Base-by-base conservation (phyloP, 2,329 filamentous ascomycete genomes). In the Alternaria ventricosa region DNA sequence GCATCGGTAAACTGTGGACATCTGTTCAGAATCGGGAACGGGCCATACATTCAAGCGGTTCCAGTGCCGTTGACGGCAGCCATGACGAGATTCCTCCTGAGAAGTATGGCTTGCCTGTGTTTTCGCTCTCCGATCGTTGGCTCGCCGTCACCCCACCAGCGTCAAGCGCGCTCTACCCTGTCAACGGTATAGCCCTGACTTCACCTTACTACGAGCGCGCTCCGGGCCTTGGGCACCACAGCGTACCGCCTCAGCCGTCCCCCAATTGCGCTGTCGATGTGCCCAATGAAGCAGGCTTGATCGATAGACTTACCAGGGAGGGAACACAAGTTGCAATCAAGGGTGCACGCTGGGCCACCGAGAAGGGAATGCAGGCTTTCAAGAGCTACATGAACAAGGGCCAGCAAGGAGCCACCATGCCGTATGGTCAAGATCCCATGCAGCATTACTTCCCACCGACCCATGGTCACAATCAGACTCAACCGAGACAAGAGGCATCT, bases 1-100 rank as follows among this genome's bases (percentile, higher is more conserved):
- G 94, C 72, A 84, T 96, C 59, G 94, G 91, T 20, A 99, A 99
- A 81, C 83, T 96, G 18, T 99, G 96, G 96, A 97, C 96, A 1
- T 90, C 89, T 47, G 84, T 97, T 27, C 92, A 96, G 75, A 87
- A 72, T 27, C 76, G 78, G 30, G 75, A 81, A 57, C 73, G 76
- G n/a, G 69, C 63, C 2, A 60, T 69, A 11, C 75, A 74, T n/a
- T 78, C 77, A 1, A 76, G 73, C 55, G 69, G 76, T 1, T 79
- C 80, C 3, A 81, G 76, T 57, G 75, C 75, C 46, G 75, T 71
- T 12, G 77, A 80, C n/a, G 71, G 73, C 23, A 78, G 72, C 55
- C 74, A 76, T 22, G 78, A 81, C 9, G 76, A 78, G 3, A 65
- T 67, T 8, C 66, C 68, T 51, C 64, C 68, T 20, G 74, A 75